A percentile compares a stretch with the other conserved stretches of the same genome.
phyloP scores from a whole-genome alignment of 2,329 filamentous ascomycete species.

The Reticulascus tulasneorum region DNA sequence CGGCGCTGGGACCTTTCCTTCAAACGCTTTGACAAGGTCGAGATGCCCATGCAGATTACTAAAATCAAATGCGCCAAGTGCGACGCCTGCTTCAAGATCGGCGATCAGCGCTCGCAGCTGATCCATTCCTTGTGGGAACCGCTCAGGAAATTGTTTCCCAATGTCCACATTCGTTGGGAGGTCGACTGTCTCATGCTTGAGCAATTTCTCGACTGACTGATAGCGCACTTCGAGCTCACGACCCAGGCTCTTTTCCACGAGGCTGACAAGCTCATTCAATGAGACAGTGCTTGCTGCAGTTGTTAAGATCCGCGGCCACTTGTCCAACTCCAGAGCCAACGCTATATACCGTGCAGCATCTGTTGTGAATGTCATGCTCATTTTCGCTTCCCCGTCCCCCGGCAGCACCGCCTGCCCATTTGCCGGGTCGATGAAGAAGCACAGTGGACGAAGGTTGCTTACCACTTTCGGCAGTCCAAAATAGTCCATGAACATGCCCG shows the following conservation, averaged over 20 bases:
- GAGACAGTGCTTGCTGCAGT: conserved; percentile 22
- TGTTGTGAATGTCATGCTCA: conserved; percentile 27
- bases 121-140: too few species aligned
- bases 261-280: conserved; percentile 22
- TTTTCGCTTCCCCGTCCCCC: conserved; percentile 23
- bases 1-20: too few species aligned
- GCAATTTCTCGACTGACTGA: conserved; percentile 19
- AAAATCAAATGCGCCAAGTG: too few species aligned
- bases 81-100: too few species aligned
- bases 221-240: conserved; percentile 21
- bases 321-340: conserved; percentile 23
- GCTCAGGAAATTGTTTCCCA: too few species aligned
- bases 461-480: conserved; percentile 24
- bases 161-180: too few species aligned
- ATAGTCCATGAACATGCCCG: conserved; percentile 34
- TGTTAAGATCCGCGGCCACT: conserved; percentile 24
- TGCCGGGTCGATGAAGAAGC: conserved; percentile 24
- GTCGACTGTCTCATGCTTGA: conserved; percentile 18
- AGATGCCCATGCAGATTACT: too few species aligned
- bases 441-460: conserved; percentile 22
- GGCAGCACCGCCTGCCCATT: conserved; percentile 22
- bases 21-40: too few species aligned
- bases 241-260: conserved; percentile 27
- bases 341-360: conserved; percentile 25
- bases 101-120: too few species aligned